Evolutionary conservation across 169 alveolate genomes (phyloP), one percentile per base, ranked within the genome.

Genomic region (Hepatocystis sp.): DNA sequence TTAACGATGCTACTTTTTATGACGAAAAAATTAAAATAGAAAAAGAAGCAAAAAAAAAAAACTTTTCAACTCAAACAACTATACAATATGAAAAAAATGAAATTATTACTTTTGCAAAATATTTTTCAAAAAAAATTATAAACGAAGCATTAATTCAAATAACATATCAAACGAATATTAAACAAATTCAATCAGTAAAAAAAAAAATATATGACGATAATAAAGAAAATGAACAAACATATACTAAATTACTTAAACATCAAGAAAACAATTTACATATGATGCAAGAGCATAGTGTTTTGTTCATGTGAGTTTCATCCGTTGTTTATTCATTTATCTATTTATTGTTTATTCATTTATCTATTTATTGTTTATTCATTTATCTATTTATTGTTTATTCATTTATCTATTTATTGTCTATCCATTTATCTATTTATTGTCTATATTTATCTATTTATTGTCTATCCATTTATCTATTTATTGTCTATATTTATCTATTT

Each of bases 121-220:
- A 32, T 68, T 36, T 53, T 7, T 2, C 86, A 8, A 68, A 68
- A 39, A 42, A 68, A 55, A 68, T 68, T 55, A 8, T 68, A 11
- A 36, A 68, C 19, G 49, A 53, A 68, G 86, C 86, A 25, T 28
- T 60, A 25, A 55, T 68, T 23, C 86, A 68, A 60, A 55, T 68
- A 10, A 68, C 86, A 21, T 68, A 68, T 32, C 63, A 68, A 46
- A 49, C 52, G 21, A 68, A 68, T 52, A 27, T 55, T 2, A 53
- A 68, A 8, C 61, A 58, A 21, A 68, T 68, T 25, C 63, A 68
- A n/a, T 7, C 23, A 3, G 28, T 39, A 32, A 53, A 36, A 21
- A 56, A 39, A 42, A n/a, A 5, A 4, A 32, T 68, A 2, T 28
- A 17, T 0, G 7, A 39, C 3, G 55, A 68, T 47, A 63, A 68